Percentiles rank a stretch among this genome's conserved stretches.
phyloP scores from a whole-genome alignment of 75 land plant species.

The Ceratopteris richardii region DNA sequence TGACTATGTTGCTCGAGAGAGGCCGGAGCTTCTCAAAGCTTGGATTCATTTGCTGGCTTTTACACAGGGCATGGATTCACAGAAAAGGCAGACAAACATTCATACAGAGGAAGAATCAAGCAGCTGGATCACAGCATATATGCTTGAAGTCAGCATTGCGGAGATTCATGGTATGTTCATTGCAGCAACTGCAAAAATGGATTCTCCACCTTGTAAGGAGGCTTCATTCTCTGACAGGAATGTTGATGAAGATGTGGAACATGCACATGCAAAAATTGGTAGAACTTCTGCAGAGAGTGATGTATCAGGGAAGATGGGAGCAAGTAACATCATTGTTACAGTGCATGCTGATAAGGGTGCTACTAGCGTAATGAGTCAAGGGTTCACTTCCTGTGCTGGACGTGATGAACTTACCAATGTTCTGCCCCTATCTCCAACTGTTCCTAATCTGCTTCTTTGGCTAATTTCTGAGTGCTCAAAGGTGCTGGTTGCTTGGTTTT shows the following conservation, averaged over 20 bases:
- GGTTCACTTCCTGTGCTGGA: background rate
- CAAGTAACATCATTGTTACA: constrained; percentile 12
- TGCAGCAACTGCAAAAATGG: constrained; percentile 36
- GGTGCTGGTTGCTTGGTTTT: constrained; percentile 65
- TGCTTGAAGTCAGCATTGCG: constrained; percentile 47
- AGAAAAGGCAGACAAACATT: constrained; percentile 52
- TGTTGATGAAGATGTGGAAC: constrained; percentile 24
- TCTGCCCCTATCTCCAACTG: background rate
- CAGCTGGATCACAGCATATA: constrained; percentile 34
- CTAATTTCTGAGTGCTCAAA: constrained; percentile 56
- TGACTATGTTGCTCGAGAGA: constrained; percentile 37
- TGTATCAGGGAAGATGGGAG: constrained; percentile 28
- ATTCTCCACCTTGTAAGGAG: constrained; percentile 4
- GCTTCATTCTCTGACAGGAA: background rate
- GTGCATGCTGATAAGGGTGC: constrained; percentile 17
- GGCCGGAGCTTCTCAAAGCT: constrained; percentile 42
- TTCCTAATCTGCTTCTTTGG: constrained; percentile 39
- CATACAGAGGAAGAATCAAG: constrained; percentile 85
- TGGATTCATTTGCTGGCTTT: constrained; percentile 66
- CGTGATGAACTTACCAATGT: too few species aligned
- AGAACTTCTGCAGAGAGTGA: constrained; percentile 47
- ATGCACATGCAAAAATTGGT: constrained; percentile 64
- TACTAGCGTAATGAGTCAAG: constrained; percentile 2
- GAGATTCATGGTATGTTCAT: constrained; percentile 52
- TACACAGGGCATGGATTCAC: constrained; percentile 90